Conservation (phyloP, 805 yeast species). For the Schwanniomyces polymorphus region DNA sequence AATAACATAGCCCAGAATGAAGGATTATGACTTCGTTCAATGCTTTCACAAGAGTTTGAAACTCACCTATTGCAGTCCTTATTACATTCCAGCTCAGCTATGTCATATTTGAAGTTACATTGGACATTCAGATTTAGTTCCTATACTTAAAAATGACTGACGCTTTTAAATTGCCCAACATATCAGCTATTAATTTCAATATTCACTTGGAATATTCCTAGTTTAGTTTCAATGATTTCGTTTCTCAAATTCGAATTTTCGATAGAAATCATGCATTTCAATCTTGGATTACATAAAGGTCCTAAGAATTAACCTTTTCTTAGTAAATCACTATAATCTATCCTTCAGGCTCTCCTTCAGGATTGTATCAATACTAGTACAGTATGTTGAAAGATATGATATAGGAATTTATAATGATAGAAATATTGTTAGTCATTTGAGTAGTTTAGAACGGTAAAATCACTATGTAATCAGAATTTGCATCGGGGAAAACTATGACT, state of each 20-base stretch:
- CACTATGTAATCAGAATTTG: background rate
- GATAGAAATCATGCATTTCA: background rate
- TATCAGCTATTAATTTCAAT: background rate
- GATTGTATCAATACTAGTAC: slow-evolving; percentile 7
- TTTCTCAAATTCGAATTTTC: background rate
- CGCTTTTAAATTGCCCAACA: too few relatives aligned
- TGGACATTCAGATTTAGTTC: too few relatives aligned
- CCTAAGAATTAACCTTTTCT: background rate
- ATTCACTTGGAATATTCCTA: background rate
- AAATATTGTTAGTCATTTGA: background rate
- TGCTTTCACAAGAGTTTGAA: background rate
- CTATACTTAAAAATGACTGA: too few relatives aligned
- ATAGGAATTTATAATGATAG: background rate
- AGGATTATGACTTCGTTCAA: background rate
- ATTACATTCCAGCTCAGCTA: background rate
- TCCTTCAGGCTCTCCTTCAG: slow-evolving; percentile 8
- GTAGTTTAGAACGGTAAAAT: background rate
- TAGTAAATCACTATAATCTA: background rate
- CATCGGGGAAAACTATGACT: background rate
- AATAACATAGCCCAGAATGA: background rate
- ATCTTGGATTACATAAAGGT: background rate
- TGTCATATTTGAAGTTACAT: background rate
- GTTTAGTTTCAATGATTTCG: background rate
- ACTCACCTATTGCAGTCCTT: background rate
- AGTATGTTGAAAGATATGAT: slow-evolving; percentile 3